Evolutionary conservation across 768 basidiomycete genomes (phyloP).

Genomic region (Exsudoporus frostii): DNA sequence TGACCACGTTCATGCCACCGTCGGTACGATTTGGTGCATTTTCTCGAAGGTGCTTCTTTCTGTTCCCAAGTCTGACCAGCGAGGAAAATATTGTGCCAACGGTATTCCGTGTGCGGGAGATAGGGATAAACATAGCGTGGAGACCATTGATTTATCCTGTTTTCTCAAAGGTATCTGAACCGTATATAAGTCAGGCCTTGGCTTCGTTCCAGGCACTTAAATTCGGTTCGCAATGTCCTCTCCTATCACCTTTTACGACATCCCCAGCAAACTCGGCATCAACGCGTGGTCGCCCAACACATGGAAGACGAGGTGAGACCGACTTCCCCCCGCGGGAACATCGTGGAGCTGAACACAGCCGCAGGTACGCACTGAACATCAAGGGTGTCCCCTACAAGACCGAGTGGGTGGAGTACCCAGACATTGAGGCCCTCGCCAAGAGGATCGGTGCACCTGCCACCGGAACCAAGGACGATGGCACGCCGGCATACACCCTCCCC

Average conservation of each 20-base stretch:
- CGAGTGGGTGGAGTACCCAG: constrained; percentile 42
- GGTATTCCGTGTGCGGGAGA: background rate
- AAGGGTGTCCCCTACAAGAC: constrained; percentile 42
- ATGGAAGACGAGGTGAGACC: constrained; percentile 41
- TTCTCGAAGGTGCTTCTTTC: background rate
- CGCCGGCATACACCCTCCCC: constrained; percentile 38
- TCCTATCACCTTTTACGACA: constrained; percentile 43
- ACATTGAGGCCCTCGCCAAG: constrained; percentile 35
- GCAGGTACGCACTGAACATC: constrained; percentile 38
- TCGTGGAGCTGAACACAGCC: background rate
- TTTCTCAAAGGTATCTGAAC: background rate
- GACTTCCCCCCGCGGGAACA: background rate
- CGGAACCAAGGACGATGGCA: constrained; percentile 28
- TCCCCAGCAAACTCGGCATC: constrained; percentile 32
- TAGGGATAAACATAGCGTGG: constrained; percentile 5
- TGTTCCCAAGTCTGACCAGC: background rate
- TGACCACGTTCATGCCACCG: background rate
- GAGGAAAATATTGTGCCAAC: background rate
- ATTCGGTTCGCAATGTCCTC: constrained; percentile 20
- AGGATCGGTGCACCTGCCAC: constrained; percentile 34
- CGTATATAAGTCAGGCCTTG: constrained; percentile 6
- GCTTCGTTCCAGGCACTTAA: background rate
- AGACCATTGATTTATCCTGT: background rate
- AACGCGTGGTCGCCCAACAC: constrained; percentile 45
- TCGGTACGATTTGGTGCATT: background rate